Evolutionary conservation across 176 grass and related monocot genomes (phyloP).

Genomic region (Eleusine indica): DNA sequence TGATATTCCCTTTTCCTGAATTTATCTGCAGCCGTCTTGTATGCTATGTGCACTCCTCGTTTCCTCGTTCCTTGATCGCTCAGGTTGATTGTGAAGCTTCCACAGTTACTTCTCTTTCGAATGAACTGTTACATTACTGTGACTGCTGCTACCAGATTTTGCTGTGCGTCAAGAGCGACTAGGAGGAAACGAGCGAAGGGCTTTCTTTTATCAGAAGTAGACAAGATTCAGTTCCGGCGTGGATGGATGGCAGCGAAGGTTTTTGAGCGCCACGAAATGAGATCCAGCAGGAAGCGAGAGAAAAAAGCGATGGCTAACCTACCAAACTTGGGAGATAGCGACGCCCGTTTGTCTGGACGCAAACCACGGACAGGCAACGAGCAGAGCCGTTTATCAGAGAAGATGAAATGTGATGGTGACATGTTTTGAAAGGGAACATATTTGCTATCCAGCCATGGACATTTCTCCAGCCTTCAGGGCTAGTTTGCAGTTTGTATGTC

Average conservation of each 20-base stretch:
- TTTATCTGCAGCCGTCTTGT: no score
- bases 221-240: constrained; percentile 32
- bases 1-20: not conserved
- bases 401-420: not conserved
- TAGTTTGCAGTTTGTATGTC: not conserved
- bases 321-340: constrained; percentile 44
- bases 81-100: not conserved
- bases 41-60: not conserved
- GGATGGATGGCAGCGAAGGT: constrained; percentile 28
- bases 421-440: constrained; percentile 11
- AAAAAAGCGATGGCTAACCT: constrained; percentile 49
- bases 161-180: not conserved
- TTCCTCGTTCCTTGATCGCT: not conserved
- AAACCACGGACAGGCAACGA: constrained; percentile 3
- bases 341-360: constrained; percentile 25
- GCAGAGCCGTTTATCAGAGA: not conserved
- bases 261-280: constrained; percentile 31
- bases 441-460: not conserved
- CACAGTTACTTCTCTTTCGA: not conserved
- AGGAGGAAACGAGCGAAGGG: not conserved
- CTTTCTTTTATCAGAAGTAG: constrained; percentile 8
- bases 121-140: not conserved
- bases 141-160: not conserved
- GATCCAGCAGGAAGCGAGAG: constrained; percentile 42
- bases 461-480: not conserved